Percentiles rank a stretch among this genome's conserved stretches.
phyloP scores from a whole-genome alignment of 192 early-diverging fungal genomes.

The Backusella morwellensis region DNA sequence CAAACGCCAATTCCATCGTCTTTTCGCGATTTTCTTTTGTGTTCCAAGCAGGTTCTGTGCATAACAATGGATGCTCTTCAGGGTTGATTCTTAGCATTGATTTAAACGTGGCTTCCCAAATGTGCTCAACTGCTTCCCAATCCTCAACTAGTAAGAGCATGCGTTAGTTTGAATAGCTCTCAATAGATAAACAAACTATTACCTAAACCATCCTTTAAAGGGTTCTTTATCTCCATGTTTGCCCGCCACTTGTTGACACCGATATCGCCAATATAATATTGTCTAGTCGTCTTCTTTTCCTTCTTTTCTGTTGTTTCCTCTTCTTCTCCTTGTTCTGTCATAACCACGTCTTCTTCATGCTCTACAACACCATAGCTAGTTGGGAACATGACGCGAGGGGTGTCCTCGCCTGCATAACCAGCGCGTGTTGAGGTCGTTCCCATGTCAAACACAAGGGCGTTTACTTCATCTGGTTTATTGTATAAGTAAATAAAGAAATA shows the following conservation, averaged over 20 bases:
- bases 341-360: conserved; percentile 39
- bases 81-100: conserved; percentile 70
- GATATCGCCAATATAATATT: conserved; percentile 71
- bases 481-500: background rate
- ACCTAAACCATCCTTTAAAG: conserved; percentile 87
- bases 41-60: conserved; percentile 93
- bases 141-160: conserved; percentile 66
- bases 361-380: conserved; percentile 68
- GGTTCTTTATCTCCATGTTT: conserved; percentile 81
- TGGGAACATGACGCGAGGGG: conserved; percentile 85
- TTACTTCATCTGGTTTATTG: conserved; percentile 76
- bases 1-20: conserved; percentile 91
- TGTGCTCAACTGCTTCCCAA: conserved; percentile 91
- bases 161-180: background rate
- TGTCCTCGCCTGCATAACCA: conserved; percentile 97
- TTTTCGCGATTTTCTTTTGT: conserved; percentile 81
- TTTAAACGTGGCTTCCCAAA: conserved; percentile 86
- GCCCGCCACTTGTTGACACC: conserved; percentile 68
- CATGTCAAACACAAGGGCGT: conserved; percentile 90
- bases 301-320: background rate
- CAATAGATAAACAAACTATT: conserved; percentile 7
- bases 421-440: conserved; percentile 86
- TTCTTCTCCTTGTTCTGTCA: conserved; percentile 24
- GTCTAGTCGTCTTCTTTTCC: conserved; percentile 7
- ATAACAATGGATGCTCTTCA: conserved; percentile 87